A percentile compares a stretch with the other conserved stretches of the same genome.
phyloP scores from a whole-genome alignment of 257 asterid genomes.

The Salvia miltiorrhiza region DNA sequence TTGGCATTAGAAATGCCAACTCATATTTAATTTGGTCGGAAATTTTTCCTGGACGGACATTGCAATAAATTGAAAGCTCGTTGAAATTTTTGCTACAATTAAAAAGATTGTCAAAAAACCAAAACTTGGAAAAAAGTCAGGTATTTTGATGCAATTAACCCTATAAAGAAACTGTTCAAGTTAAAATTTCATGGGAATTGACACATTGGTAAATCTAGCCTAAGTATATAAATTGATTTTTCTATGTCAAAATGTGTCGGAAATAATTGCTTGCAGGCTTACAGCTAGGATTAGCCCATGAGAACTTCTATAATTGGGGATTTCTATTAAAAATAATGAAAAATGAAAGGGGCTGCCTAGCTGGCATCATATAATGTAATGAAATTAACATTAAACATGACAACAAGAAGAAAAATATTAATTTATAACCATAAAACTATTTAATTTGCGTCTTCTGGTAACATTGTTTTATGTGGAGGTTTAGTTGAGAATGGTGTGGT shows the following conservation, averaged over 20 bases:
- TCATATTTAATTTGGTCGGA: no score
- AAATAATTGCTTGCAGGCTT: not conserved
- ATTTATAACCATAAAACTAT: not conserved
- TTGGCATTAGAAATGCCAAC: no score
- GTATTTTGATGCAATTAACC: no score
- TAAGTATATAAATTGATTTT: not conserved
- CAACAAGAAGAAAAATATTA: not conserved
- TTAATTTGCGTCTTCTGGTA: not conserved
- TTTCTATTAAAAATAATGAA: not conserved
- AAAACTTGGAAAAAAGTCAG: no score
- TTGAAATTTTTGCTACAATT: no score
- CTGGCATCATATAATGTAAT: not conserved
- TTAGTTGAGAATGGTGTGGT: slow-evolving; percentile 22
- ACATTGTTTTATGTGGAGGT: not conserved
- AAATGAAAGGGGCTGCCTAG: not conserved
- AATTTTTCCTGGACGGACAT: no score
- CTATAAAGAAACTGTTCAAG: not conserved
- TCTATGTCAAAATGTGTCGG: not conserved
- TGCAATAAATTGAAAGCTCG: no score
- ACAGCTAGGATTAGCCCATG: not conserved
- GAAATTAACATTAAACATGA: not conserved
- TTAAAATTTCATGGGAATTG: not conserved
- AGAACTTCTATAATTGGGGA: not conserved
- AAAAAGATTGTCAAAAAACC: no score
- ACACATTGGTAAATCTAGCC: not conserved